Conservation (phyloP, 805 yeast species). For the Wickerhamiella sorbophila region DNA sequence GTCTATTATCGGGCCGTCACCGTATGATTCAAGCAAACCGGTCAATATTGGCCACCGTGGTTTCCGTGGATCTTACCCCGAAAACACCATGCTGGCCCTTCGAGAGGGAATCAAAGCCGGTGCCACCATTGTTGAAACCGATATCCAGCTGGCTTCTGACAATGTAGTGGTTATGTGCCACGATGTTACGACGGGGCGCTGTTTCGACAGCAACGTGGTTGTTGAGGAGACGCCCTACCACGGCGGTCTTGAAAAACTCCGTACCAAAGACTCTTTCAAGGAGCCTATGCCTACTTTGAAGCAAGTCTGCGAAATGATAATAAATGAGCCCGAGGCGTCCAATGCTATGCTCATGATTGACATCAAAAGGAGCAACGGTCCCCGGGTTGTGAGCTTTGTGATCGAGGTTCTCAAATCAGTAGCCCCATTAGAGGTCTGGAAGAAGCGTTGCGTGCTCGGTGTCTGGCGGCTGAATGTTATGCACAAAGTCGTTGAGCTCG, state of each 20-base stretch:
- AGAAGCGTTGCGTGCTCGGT: conserved; percentile 34
- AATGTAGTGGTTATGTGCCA: conserved; percentile 42
- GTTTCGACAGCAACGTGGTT: conserved; percentile 29
- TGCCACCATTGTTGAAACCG: conserved; percentile 38
- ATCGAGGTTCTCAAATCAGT: conserved; percentile 26
- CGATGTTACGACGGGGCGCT: conserved; percentile 37
- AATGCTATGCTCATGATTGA: conserved; percentile 34
- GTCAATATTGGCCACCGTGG: conserved; percentile 23
- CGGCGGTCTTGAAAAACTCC: conserved; percentile 28
- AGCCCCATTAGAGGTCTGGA: conserved; percentile 33
- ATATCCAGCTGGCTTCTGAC: conserved; percentile 40
- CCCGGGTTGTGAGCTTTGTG: conserved; percentile 30
- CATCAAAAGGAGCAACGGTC: conserved; percentile 35
- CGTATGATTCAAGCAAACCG: conserved; percentile 15
- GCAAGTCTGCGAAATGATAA: conserved; percentile 30
- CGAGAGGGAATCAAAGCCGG: conserved; percentile 35
- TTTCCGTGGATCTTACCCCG: conserved; percentile 30
- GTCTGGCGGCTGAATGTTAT: conserved; percentile 38
- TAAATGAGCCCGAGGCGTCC: conserved; percentile 21
- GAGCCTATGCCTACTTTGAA: conserved; percentile 31
- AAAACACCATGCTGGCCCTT: conserved; percentile 34
- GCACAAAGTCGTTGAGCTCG: conserved; percentile 28
- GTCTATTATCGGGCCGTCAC: not conserved
- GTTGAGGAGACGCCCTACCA: conserved; percentile 28
- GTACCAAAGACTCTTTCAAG: conserved; percentile 22